Percentiles rank a stretch among this genome's conserved stretches.
Conservation (phyloP, 495 filamentous ascomycete species). For the Penicillium mononematosum region DNA sequence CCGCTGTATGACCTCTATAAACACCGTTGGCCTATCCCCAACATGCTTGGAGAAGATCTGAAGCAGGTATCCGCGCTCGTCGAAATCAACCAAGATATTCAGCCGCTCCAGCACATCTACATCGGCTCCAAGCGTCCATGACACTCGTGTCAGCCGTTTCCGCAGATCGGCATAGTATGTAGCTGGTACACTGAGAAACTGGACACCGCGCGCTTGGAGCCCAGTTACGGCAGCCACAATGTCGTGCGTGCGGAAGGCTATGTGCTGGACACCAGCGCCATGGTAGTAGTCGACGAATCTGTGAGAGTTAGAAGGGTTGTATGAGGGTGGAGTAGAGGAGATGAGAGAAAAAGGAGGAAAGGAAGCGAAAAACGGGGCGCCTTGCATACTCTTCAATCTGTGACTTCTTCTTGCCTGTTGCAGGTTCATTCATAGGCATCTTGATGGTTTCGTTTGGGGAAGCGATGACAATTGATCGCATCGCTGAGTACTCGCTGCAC, state of each 20-base stretch:
- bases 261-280: conserved; percentile 78
- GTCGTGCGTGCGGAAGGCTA: conserved; percentile 71
- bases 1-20: conserved; percentile 81
- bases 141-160: conserved; percentile 49
- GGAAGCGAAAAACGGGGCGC: background rate
- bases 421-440: conserved; percentile 91
- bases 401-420: conserved; percentile 67
- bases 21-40: conserved; percentile 81
- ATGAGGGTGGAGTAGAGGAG: background rate
- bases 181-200: conserved; percentile 72
- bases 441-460: conserved; percentile 70
- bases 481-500: conserved; percentile 77
- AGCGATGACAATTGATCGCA: conserved; percentile 75
- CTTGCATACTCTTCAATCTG: conserved; percentile 73
- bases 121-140: conserved; percentile 58
- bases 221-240: conserved; percentile 64
- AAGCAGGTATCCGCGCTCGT: conserved; percentile 75
- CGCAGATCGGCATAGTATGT: conserved; percentile 71
- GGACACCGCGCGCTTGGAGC: conserved; percentile 65
- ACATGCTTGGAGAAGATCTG: conserved; percentile 82
- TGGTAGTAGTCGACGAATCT: conserved; percentile 69
- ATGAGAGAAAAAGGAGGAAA: background rate
- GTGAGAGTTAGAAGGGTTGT: background rate
- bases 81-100: conserved; percentile 80
- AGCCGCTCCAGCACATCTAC: conserved; percentile 64